Evolutionary conservation across 2,329 filamentous ascomycete genomes (phyloP).

Genomic region (Coleophoma cylindrospora): DNA sequence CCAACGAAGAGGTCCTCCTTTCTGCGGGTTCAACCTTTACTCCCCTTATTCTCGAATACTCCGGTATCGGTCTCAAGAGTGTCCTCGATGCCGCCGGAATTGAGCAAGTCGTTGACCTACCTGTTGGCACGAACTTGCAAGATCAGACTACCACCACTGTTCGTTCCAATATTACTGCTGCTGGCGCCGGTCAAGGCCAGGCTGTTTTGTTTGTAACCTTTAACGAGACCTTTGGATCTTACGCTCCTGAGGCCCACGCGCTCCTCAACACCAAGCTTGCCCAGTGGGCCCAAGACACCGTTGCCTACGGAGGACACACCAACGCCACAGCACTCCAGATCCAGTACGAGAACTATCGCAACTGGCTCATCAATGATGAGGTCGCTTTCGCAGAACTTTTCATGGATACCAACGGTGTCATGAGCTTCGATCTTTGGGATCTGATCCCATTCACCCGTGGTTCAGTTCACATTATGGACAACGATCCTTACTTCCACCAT

Average conservation of each 20-base stretch:
- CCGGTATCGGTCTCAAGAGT: conserved; percentile 19
- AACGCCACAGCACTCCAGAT: conserved; percentile 11
- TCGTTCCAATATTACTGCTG: conserved; percentile 4
- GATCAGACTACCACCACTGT: conserved; percentile 24
- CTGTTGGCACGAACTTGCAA: conserved; percentile 26
- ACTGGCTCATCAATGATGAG: conserved; percentile 23
- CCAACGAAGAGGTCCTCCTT: conserved; percentile 22
- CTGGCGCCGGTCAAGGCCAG: conserved; percentile 19
- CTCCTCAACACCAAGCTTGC: conserved; percentile 21
- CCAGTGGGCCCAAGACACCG: conserved; percentile 21
- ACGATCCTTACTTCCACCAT: conserved; percentile 21
- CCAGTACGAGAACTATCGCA: conserved; percentile 23
- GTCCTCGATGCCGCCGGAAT: conserved; percentile 3
- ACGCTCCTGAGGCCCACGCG: conserved; percentile 9
- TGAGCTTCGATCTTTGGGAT: conserved; percentile 24
- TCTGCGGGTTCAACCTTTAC: conserved; percentile 20
- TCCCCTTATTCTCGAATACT: conserved; percentile 24
- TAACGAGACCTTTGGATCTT: conserved; percentile 19
- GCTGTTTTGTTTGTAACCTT: conserved; percentile 24
- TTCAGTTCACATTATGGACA: conserved; percentile 15
- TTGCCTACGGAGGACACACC: conserved; percentile 21
- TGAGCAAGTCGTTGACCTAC: conserved; percentile 18
- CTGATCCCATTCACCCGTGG: conserved; percentile 26
- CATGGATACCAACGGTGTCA: conserved; percentile 18
- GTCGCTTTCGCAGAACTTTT: conserved; percentile 24